phyloP scores from a whole-genome alignment of 805 yeast species.

The Kuraishia floccosa region DNA sequence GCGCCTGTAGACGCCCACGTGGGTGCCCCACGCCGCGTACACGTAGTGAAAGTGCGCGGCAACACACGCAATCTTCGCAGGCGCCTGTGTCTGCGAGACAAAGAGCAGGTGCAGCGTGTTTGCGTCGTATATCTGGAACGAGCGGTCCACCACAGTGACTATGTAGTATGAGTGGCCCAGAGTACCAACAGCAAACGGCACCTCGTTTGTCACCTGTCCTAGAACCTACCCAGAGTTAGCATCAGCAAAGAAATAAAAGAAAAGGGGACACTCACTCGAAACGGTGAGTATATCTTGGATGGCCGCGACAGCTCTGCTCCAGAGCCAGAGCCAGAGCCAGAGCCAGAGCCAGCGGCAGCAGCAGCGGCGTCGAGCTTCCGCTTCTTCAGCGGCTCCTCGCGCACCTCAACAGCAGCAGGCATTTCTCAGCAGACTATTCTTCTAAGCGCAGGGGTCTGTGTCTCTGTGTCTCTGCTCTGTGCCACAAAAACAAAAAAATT shows the following conservation, averaged over 20 bases:
- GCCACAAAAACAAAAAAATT: no score
- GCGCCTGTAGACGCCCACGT: constrained; percentile 71
- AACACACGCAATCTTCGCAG: constrained; percentile 55
- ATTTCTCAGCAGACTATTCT: no score
- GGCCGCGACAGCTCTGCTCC: no score
- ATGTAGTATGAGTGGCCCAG: constrained; percentile 81
- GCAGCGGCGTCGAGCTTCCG: constrained; percentile 4
- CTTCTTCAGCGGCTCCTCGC: constrained; percentile 5
- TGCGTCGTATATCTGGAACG: constrained; percentile 91
- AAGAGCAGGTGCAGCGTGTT: constrained; percentile 75
- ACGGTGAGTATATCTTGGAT: constrained; percentile 73
- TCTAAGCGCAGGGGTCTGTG: no score
- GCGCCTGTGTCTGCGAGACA: constrained; percentile 73
- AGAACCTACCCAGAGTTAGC: constrained; percentile 20
- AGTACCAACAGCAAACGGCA: constrained; percentile 82
- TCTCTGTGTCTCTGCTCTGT: no score
- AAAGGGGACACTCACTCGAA: constrained; percentile 34
- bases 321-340: no score
- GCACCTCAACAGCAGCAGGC: constrained; percentile 3
- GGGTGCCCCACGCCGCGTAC: constrained; percentile 62
- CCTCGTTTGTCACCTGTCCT: constrained; percentile 81
- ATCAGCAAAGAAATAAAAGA: constrained; percentile 3
- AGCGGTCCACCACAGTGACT: constrained; percentile 80
- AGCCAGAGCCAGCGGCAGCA: not conserved
- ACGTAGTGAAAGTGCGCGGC: constrained; percentile 79